Percentiles rank a stretch among this genome's conserved stretches.
These are phyloP conservation scores for Sordariomycetes sp. DNA, from an alignment of 2,329 filamentous ascomycete species.

Conservation along the genomic window DNA sequence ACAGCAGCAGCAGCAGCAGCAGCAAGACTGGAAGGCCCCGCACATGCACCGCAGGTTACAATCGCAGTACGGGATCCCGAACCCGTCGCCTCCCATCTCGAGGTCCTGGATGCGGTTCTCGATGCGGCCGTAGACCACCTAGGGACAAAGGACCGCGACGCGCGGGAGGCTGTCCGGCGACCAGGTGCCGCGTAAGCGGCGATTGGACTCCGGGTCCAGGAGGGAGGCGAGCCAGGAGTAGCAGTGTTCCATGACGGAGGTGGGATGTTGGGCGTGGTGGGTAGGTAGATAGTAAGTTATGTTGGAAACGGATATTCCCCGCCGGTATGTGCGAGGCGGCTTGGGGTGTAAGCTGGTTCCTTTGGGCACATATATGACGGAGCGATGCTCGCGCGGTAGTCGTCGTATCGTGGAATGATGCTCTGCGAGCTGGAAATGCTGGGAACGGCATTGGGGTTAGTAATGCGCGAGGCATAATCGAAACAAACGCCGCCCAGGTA, in stretches of 20 bases:
- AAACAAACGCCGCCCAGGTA: background rate
- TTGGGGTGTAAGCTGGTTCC: background rate
- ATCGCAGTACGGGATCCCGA: background rate
- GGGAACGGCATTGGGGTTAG: background rate
- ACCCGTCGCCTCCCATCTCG: background rate
- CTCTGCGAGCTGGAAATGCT: background rate
- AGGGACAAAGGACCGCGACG: background rate
- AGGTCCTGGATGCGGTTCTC: constrained; percentile 3
- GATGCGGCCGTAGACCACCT: background rate
- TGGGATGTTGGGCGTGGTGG: background rate
- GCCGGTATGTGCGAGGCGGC: background rate
- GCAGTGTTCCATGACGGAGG: background rate
- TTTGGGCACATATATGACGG: background rate
- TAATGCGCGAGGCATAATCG: background rate
- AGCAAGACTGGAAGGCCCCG: background rate
- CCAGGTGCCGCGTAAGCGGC: background rate
- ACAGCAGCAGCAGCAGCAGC: constrained; percentile 2
- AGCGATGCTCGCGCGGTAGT: background rate
- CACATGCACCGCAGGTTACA: background rate
- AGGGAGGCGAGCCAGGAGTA: background rate
- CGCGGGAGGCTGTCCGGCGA: background rate
- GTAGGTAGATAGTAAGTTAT: too few species aligned
- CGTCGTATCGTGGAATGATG: background rate
- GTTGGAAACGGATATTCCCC: too few species aligned
- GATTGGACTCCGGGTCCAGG: background rate